Evolutionary conservation across 768 basidiomycete genomes (phyloP).

Genomic region (Vishniacozyma victoriae): DNA sequence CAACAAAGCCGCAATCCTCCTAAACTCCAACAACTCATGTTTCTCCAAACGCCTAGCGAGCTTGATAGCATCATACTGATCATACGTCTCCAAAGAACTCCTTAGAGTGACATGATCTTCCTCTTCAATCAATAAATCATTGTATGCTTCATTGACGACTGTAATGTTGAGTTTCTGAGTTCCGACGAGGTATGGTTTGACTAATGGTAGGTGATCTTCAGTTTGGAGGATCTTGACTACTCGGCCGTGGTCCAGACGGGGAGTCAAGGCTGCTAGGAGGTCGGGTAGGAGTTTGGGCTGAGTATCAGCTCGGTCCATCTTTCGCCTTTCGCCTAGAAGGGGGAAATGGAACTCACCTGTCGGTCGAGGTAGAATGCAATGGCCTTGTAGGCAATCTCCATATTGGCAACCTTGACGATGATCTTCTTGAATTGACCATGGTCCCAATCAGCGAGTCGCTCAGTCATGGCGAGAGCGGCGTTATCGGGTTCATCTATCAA

Average conservation of each 20-base stretch:
- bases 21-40: conserved; percentile 90
- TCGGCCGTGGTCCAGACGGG: conserved; percentile 89
- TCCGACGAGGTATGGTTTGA: conserved; percentile 91
- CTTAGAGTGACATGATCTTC: conserved; percentile 97
- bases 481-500: conserved; percentile 62
- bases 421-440: conserved; percentile 99
- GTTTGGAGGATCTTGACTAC: conserved; percentile 84
- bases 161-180: conserved; percentile 95
- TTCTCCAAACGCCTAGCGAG: conserved; percentile 80
- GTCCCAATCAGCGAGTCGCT: conserved; percentile 97
- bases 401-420: conserved; percentile 89
- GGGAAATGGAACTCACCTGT: conserved; percentile 15
- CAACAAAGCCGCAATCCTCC: conserved; percentile 84
- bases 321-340: neutral
- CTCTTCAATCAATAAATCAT: conserved; percentile 95
- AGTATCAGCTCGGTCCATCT: conserved; percentile 52
- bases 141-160: conserved; percentile 96
- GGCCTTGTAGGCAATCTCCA: conserved; percentile 94
- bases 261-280: conserved; percentile 81
- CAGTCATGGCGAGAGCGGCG: conserved; percentile 96
- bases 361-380: conserved; percentile 45
- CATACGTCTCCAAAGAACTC: conserved; percentile 95
- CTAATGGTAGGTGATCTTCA: conserved; percentile 85
- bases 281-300: conserved; percentile 91
- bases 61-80: conserved; percentile 89